phyloP scores from a whole-genome alignment of 768 basidiomycete genomes.

The Rhodotorula kratochvilovae region DNA sequence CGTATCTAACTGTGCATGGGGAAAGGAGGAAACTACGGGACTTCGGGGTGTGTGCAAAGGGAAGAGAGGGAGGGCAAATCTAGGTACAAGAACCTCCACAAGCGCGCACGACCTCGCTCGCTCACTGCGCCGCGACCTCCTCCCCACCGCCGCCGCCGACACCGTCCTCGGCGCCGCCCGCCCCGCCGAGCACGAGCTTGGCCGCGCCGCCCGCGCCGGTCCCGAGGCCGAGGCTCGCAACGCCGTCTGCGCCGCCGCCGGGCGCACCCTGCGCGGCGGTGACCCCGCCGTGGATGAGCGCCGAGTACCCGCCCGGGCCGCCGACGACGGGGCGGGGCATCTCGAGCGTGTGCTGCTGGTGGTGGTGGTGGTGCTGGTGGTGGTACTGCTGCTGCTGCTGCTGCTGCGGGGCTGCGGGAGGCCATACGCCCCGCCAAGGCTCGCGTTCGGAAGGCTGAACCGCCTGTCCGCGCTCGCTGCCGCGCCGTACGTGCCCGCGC shows the following conservation, averaged over 20 bases:
- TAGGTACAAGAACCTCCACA: too few species aligned
- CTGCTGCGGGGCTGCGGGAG: not conserved
- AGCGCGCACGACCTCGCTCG: not conserved
- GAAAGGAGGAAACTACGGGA: too few species aligned
- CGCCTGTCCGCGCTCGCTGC: slow-evolving; percentile 6
- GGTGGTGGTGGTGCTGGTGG: not conserved
- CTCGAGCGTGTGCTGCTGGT: slow-evolving; percentile 9
- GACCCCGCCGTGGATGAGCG: not conserved
- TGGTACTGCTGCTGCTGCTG: not conserved
- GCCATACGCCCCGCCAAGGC: not conserved
- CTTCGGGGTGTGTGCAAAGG: too few species aligned
- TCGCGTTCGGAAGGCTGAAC: not conserved
- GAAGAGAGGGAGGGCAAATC: too few species aligned
- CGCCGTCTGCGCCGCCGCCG: not conserved
- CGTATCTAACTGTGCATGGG: too few species aligned
- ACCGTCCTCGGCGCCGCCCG: not conserved
- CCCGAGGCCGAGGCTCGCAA: not conserved
- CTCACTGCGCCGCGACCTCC: not conserved
- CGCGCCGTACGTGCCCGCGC: not conserved
- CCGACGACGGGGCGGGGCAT: slow-evolving; percentile 29
- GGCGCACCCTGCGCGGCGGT: not conserved
- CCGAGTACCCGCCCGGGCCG: not conserved
- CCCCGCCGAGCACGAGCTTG: not conserved
- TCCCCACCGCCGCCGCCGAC: too few species aligned
- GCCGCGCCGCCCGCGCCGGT: not conserved